Percentiles rank a stretch among this genome's conserved stretches.
Conservation (phyloP, 805 yeast genomes). For the Candida incommunis region DNA sequence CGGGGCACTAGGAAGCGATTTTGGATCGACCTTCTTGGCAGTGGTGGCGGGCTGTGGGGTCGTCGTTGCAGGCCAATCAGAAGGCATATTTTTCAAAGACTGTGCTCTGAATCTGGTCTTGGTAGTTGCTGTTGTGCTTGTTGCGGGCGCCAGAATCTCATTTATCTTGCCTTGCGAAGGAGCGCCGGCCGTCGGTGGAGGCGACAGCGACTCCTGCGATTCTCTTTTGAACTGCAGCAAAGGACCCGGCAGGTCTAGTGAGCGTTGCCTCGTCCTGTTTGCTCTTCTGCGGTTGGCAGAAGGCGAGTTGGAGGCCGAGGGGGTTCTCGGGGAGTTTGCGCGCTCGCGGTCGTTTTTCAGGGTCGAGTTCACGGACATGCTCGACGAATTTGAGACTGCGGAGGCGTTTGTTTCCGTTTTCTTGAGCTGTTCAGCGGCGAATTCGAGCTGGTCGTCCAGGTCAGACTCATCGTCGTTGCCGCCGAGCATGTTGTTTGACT, state of each 20-base stretch:
- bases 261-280: background rate
- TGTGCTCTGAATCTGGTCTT: background rate
- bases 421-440: slow-evolving; percentile 21
- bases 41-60: background rate
- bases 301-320: slow-evolving; percentile 1
- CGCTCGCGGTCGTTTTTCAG: too few relatives aligned
- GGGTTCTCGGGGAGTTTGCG: background rate
- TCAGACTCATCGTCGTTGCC: slow-evolving; percentile 25
- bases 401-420: background rate
- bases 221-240: background rate
- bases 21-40: background rate
- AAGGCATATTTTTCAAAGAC: background rate
- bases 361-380: too few relatives aligned
- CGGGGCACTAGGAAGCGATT: background rate
- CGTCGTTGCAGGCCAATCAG: background rate
- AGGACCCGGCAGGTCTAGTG: slow-evolving; percentile 1
- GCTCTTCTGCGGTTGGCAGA: background rate
- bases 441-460: slow-evolving; percentile 27
- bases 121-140: background rate
- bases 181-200: background rate
- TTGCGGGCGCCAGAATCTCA: background rate
- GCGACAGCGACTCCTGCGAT: background rate
- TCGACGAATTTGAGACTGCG: background rate
- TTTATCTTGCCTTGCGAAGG: background rate
- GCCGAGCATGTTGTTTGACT: background rate